These are phyloP conservation scores for Ophiostoma sp. DNA, from an alignment of 2,329 filamentous ascomycete genomes.

Conservation along the genomic window DNA sequence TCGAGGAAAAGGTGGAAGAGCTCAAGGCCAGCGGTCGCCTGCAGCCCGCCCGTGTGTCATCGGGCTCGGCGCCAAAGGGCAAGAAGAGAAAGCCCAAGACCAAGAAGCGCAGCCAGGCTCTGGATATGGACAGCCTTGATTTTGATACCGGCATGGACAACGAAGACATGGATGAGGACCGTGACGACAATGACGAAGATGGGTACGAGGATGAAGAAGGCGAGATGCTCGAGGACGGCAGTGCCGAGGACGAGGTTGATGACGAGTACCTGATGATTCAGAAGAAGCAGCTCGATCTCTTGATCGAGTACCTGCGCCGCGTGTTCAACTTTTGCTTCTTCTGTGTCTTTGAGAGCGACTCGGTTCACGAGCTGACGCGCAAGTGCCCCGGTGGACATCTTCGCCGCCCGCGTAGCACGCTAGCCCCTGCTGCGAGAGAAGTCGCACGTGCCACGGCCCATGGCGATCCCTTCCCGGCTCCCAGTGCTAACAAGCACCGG, in stretches of 20 bases:
- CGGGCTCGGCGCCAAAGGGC: background rate
- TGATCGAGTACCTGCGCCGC: slow-evolving; percentile 92
- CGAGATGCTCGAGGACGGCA: slow-evolving; percentile 68
- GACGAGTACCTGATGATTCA: slow-evolving; percentile 84
- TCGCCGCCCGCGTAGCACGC: slow-evolving; percentile 77
- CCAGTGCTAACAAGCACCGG: slow-evolving; percentile 52
- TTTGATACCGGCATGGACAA: slow-evolving; percentile 38
- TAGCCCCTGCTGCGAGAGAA: slow-evolving; percentile 75
- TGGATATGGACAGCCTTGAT: slow-evolving; percentile 58
- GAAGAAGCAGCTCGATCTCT: slow-evolving; percentile 93
- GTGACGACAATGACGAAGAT: slow-evolving; percentile 58
- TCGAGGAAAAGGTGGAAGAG: slow-evolving; percentile 82
- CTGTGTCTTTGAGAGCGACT: slow-evolving; percentile 97
- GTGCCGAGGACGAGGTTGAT: slow-evolving; percentile 82
- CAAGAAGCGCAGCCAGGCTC: slow-evolving; percentile 53
- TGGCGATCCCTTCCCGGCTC: slow-evolving; percentile 77
- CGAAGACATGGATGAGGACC: slow-evolving; percentile 63
- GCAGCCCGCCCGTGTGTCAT: slow-evolving; percentile 51
- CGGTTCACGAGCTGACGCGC: slow-evolving; percentile 87
- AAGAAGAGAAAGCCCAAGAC: slow-evolving; percentile 54
- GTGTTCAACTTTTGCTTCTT: slow-evolving; percentile 99
- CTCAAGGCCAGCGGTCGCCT: slow-evolving; percentile 70
- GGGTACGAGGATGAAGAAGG: slow-evolving; percentile 50
- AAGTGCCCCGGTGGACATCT: slow-evolving; percentile 98
- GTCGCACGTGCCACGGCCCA: slow-evolving; percentile 79